Percentiles rank a stretch among this genome's conserved stretches.
phyloP scores from a whole-genome alignment of 106 monocot species.

The Posidonia australis region DNA sequence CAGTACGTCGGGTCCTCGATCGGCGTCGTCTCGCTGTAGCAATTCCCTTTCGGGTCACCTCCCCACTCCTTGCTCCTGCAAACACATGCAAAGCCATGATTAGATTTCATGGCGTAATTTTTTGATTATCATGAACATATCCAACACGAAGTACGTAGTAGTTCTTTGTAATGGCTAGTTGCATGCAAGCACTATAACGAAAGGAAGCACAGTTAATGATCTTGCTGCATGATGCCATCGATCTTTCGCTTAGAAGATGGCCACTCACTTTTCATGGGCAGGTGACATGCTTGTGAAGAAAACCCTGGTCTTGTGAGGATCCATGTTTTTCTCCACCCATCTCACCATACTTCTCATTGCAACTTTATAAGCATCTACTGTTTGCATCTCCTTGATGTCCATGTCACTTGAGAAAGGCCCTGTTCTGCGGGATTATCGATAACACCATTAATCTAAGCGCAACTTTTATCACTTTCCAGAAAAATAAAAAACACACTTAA shows the following conservation, averaged over 20 bases:
- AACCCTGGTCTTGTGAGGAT: constrained; percentile 34
- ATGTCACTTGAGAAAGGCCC: constrained; percentile 15
- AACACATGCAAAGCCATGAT: not conserved
- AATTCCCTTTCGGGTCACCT: constrained; percentile 43
- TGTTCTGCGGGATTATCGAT: not conserved
- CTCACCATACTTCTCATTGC: constrained; percentile 53
- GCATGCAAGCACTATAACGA: no score
- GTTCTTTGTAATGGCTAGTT: no score
- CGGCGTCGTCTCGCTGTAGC: constrained; percentile 53
- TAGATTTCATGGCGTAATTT: no score
- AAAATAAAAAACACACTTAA: no score
- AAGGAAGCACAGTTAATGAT: no score
- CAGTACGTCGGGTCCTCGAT: constrained; percentile 41
- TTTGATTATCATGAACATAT: no score
- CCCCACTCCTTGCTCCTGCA: constrained; percentile 52
- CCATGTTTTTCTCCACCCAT: constrained; percentile 67
- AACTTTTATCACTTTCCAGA: no score
- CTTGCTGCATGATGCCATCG: no score
- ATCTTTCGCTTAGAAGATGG: not conserved
- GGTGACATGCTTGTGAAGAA: constrained; percentile 90
- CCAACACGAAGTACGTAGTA: no score
- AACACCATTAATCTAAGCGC: not conserved
- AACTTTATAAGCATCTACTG: constrained; percentile 30
- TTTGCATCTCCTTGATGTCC: not conserved
- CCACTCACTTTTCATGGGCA: constrained; percentile 45